Evolutionary conservation across 2,329 filamentous ascomycete genomes (phyloP), one percentile per base, ranked within the genome.

Genomic region (Stachybotrys chartarum): DNA sequence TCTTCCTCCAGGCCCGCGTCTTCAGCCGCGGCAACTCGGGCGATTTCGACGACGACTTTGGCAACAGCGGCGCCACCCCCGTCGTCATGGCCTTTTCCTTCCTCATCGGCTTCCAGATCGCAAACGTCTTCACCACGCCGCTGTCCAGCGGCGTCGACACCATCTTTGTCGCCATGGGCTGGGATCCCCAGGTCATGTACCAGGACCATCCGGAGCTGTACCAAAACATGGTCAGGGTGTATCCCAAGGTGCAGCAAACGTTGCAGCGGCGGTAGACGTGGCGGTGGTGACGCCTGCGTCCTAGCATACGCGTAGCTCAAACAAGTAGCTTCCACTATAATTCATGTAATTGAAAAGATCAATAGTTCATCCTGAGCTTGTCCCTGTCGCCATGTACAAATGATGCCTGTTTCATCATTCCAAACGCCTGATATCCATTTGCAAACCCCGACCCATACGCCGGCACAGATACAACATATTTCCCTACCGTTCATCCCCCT

Each of bases 81-180:
- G 85, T 95, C 8, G 80, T 96, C 17, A 82, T 96, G 67, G 90
- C 90, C 0, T 95, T 93, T 69, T 78, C 91, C 0, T 96, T 97
- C 74, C 75, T 97, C 53, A 92, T 97, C 60, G 93, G 93, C 7
- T 74, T 96, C 60, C 93, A 97, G 70, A 88, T 97, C 57, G 88
- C 87, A 68, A 88, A 95, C 70, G 83, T 96, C 60, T 95, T 97
- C 73, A 89, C 93, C 39, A 93, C 90, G 0, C 93, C 93, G 1
- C 78, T 97, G 55, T 86, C 86, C 59, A 92, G 87, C 64, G 93
- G 93, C n/a, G 84, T 96, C 59, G 89, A 96, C 62, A 95, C 92
- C 0, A 89, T 96, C 58, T 97, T 97, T 63, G 90, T 96, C 0
- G 91, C 90, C 0, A 75, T 80, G 50, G 83, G 82, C 0, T 87